Evolutionary conservation across 2,329 filamentous ascomycete species (phyloP).

Genomic region (Podosphaera fusca): DNA sequence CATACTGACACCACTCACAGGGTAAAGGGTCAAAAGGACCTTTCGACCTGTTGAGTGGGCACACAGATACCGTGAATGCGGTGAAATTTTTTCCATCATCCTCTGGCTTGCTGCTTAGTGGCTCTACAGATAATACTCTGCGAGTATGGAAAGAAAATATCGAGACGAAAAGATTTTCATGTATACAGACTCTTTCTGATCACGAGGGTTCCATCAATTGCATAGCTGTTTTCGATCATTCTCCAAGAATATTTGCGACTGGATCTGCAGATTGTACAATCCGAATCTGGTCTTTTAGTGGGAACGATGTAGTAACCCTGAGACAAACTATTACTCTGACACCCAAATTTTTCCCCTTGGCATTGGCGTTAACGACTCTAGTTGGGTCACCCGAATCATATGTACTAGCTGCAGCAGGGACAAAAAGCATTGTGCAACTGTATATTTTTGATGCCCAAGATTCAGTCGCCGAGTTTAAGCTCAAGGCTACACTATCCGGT

Average conservation of each 20-base stretch:
- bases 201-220: conserved; percentile 61
- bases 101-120: conserved; percentile 45
- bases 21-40: conserved; percentile 27
- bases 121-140: conserved; percentile 58
- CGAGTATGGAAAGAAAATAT: conserved; percentile 41
- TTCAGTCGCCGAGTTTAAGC: conserved; percentile 30
- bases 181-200: conserved; percentile 29
- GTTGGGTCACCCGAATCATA: conserved; percentile 26
- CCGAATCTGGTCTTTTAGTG: conserved; percentile 41
- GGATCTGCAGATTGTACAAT: conserved; percentile 61
- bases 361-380: conserved; percentile 44
- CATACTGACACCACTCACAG: conserved; percentile 4
- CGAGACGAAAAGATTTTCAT: conserved; percentile 13
- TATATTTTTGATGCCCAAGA: conserved; percentile 31
- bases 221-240: conserved; percentile 21
- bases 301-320: conserved; percentile 24
- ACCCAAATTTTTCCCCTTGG: conserved; percentile 63
- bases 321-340: conserved; percentile 48
- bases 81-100: conserved; percentile 47
- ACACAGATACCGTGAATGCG: conserved; percentile 60
- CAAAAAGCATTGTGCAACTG: conserved; percentile 59
- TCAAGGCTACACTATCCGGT: conserved; percentile 57
- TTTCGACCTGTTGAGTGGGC: conserved; percentile 44
- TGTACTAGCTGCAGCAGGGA: conserved; percentile 68
- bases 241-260: conserved; percentile 35